phyloP scores from a whole-genome alignment of 169 alveolate genomes.

The Neospora caninum region DNA sequence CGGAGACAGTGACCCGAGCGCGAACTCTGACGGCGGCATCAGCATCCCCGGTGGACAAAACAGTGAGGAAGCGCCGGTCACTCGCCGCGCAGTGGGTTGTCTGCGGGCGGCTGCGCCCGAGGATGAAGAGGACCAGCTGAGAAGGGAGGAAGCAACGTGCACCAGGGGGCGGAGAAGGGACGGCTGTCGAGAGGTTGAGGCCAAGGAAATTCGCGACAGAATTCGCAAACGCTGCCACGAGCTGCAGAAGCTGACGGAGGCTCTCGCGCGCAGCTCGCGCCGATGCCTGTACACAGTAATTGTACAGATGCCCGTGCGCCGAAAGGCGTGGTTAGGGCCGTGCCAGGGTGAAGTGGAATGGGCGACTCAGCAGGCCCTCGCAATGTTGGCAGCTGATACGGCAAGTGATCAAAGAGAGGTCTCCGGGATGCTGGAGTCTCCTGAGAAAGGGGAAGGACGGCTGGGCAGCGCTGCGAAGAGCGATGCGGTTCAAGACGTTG shows the following conservation, averaged over 20 bases:
- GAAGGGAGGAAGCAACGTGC: neutral
- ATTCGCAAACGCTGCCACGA: neutral
- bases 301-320: neutral
- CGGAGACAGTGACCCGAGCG: neutral
- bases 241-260: neutral
- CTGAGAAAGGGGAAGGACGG: no score
- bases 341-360: conserved; percentile 32
- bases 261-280: neutral
- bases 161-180: neutral
- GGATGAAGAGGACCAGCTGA: neutral
- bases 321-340: neutral
- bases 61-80: no score
- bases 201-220: neutral
- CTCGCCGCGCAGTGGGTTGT: no score
- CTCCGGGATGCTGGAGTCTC: no score
- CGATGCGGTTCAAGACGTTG: no score
- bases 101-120: neutral
- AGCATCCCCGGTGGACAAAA: no score
- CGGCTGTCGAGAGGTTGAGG: neutral
- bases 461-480: no score
- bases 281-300: conserved; percentile 11
- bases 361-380: neutral
- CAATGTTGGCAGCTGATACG: neutral
- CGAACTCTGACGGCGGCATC: no score
- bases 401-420: neutral